phyloP scores from a whole-genome alignment of 352 stramenopile species.

The Pythium phragmiticola region DNA sequence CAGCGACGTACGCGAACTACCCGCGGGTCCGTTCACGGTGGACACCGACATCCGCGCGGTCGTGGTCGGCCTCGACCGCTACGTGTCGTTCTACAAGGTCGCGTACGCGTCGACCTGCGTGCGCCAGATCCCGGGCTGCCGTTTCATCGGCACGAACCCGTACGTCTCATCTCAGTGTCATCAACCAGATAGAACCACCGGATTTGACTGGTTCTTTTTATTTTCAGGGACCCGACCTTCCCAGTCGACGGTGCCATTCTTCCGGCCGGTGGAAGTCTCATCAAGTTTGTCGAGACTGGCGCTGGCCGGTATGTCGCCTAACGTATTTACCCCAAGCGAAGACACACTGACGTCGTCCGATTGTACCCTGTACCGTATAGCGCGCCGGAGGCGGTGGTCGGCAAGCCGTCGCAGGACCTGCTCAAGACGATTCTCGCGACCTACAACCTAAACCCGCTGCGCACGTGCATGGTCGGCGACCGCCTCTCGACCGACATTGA shows the following conservation, averaged over 20 bases:
- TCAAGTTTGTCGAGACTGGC: slow-evolving; percentile 66
- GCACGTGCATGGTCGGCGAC: slow-evolving; percentile 87
- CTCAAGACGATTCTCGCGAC: slow-evolving; percentile 74
- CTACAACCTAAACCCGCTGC: slow-evolving; percentile 62
- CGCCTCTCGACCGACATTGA: slow-evolving; percentile 83
- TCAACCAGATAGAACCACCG: neutral
- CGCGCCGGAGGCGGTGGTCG: slow-evolving; percentile 65
- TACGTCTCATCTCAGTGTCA: slow-evolving; percentile 17
- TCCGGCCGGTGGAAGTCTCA: slow-evolving; percentile 64
- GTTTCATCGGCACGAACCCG: slow-evolving; percentile 85
- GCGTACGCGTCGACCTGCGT: slow-evolving; percentile 74
- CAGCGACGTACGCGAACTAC: slow-evolving; percentile 66
- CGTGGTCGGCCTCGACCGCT: slow-evolving; percentile 81
- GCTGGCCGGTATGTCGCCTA: slow-evolving; percentile 48
- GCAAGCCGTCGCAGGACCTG: slow-evolving; percentile 83
- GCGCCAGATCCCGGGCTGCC: slow-evolving; percentile 71
- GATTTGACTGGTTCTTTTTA: neutral
- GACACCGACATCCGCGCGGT: slow-evolving; percentile 71
- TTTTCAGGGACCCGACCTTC: slow-evolving; percentile 67
- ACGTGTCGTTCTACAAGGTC: slow-evolving; percentile 74
- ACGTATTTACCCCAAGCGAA: neutral
- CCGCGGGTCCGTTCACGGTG: slow-evolving; percentile 50
- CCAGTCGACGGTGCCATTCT: slow-evolving; percentile 73
- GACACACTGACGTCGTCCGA: neutral
- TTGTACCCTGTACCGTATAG: slow-evolving; percentile 23